phyloP scores from a whole-genome alignment of 2,329 filamentous ascomycete species.

The Pezicula neosporulosa region DNA sequence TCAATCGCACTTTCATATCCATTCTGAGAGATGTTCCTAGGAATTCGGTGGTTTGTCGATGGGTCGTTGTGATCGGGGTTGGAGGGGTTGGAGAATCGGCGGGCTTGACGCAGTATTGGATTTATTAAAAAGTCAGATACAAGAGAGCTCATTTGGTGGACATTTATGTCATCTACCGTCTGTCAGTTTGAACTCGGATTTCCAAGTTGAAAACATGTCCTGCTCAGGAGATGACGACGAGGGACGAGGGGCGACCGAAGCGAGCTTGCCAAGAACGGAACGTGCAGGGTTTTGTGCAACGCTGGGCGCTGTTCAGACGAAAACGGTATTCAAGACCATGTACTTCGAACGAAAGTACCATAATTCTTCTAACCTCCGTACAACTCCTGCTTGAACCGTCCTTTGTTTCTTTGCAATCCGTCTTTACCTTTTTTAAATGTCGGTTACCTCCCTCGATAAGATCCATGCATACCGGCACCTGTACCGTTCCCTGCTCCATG shows the following conservation, averaged over 20 bases:
- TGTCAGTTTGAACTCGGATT: not conserved
- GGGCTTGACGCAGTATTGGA: slow-evolving; percentile 62
- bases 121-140: slow-evolving; percentile 65
- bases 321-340: no score
- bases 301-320: no score
- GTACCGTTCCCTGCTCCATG: slow-evolving; percentile 63
- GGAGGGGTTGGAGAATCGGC: slow-evolving; percentile 49
- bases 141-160: slow-evolving; percentile 53
- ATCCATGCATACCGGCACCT: slow-evolving; percentile 67
- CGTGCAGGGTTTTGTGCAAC: no score
- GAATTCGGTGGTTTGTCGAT: slow-evolving; percentile 15
- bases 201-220: not conserved
- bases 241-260: not conserved
- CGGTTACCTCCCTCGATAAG: slow-evolving; percentile 34
- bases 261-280: no score
- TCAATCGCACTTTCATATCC: slow-evolving; percentile 20
- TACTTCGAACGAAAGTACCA: no score
- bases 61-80: slow-evolving; percentile 31
- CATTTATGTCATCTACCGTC: slow-evolving; percentile 12
- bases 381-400: no score
- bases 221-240: not conserved
- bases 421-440: slow-evolving; percentile 8
- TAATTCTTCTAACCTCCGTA: no score
- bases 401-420: not conserved
- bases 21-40: slow-evolving; percentile 1